Conservation (phyloP, 2,329 filamentous ascomycete genomes). For the Leptographium lundbergii region DNA sequence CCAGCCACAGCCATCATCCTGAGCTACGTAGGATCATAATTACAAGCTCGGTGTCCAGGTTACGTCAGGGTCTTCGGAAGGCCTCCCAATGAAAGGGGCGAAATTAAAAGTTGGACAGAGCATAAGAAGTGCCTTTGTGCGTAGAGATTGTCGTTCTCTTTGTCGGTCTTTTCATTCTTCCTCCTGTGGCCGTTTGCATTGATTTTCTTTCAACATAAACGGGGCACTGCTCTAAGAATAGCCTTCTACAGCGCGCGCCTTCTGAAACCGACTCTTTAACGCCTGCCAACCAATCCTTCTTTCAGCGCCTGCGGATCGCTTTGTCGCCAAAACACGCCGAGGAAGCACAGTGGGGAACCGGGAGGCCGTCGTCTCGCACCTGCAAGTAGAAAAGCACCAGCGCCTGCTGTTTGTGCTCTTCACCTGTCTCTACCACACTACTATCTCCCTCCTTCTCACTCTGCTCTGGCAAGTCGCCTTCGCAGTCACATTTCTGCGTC, state of each 20-base stretch:
- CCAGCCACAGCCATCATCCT: neutral
- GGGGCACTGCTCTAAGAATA: neutral
- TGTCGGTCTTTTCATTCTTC: neutral
- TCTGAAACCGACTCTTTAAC: slow-evolving; percentile 9
- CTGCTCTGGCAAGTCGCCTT: neutral
- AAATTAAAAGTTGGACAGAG: neutral
- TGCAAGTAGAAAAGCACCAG: neutral
- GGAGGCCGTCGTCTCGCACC: neutral
- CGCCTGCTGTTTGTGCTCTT: neutral
- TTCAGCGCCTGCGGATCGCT: slow-evolving; percentile 3
- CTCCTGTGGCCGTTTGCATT: neutral
- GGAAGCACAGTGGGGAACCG: neutral
- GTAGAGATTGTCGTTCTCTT: neutral
- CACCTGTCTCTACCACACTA: neutral
- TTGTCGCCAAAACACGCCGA: neutral
- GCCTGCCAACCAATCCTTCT: slow-evolving; percentile 7
- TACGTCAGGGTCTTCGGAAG: neutral
- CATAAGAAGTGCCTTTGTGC: neutral
- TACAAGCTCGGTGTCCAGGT: neutral
- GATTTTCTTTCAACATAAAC: neutral
- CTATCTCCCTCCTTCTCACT: neutral
- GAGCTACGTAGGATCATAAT: neutral
- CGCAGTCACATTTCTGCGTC: neutral
- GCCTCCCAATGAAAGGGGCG: neutral
- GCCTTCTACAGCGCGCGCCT: slow-evolving; percentile 3